Conservation (phyloP, 108 stramenopile genomes). For the Conticribra guillardii region DNA sequence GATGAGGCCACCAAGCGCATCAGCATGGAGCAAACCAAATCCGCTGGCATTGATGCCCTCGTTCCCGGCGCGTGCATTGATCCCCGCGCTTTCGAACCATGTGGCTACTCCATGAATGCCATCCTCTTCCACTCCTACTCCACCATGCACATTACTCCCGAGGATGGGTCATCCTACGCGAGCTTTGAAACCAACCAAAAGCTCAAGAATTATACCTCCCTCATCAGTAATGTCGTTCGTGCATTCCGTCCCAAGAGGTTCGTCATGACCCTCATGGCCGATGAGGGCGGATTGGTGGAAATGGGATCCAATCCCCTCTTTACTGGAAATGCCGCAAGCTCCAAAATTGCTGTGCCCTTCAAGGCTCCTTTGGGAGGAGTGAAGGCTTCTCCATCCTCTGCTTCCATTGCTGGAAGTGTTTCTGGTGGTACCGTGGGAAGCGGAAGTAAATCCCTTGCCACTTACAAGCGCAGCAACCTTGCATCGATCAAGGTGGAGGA, state of each 20-base stretch:
- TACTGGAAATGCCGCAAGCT: conserved; percentile 44
- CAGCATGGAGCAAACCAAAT: conserved; percentile 73
- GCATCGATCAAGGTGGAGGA: conserved; percentile 89
- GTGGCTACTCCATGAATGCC: conserved; percentile 99
- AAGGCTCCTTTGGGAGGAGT: conserved; percentile 32
- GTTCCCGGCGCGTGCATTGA: conserved; percentile 96
- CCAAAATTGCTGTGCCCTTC: conserved; percentile 70
- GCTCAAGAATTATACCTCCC: conserved; percentile 80
- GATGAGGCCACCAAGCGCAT: conserved; percentile 84
- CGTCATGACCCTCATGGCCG: conserved; percentile 99
- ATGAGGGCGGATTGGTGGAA: conserved; percentile 91
- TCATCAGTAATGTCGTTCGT: conserved; percentile 95
- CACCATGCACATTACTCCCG: conserved; percentile 99
- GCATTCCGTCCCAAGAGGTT: conserved; percentile 97
- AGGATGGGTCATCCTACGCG: conserved; percentile 94
- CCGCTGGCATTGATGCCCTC: conserved; percentile 88
- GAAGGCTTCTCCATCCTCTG: not conserved
- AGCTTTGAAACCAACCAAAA: conserved; percentile 99
- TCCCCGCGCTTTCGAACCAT: conserved; percentile 96
- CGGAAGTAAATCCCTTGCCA: conserved; percentile 21
- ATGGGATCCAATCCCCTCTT: conserved; percentile 84
- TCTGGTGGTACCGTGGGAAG: not conserved
- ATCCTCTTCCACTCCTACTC: conserved; percentile 96
- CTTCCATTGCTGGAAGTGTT: conserved; percentile 7
- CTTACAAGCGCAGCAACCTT: conserved; percentile 78